Base-by-base conservation (phyloP, 192 early-diverging fungal genomes). In the Linnemannia elongata region DNA sequence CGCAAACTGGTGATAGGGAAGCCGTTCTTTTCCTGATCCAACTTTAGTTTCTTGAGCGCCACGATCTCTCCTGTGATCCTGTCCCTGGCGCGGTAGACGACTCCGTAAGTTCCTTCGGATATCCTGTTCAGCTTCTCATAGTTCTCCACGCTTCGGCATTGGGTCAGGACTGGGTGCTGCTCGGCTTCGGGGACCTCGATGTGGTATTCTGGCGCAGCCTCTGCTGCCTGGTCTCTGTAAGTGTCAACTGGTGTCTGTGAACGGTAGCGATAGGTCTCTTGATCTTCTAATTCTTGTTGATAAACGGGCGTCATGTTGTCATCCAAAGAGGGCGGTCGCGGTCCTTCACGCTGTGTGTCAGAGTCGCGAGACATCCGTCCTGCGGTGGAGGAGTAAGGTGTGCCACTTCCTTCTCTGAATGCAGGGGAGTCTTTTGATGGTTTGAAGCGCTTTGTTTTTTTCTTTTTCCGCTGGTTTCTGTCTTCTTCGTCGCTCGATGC, bases 111-210 rank as follows among this genome's bases (percentile, higher is more conserved):
- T 30, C 98, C 98, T 80, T 99, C 98, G 75, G 97, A 97, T 75
- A 99, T 99, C 60, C 96, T 93, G 90, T 99, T 99, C 44, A 99
- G 92, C 75, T 96, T 96, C 82, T 98, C 96, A 90, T 97, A 99
- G 73, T 92, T 91, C 75, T 97, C 95, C 1, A 97, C 96, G 73
- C 84, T 90, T 8, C 96, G 93, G 77, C 96, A 97, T 41, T 87
- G 82, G 36, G 83, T 54, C 13, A 96, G 85, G 52, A 91, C 87
- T 13, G 92, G 92, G 22, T 91, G 86, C 30, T 76, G 69, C 44
- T 92, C 89, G 9, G 33, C 30, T 22, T 86, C 79, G 0, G 84
- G 84, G 6, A 86, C 60, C 8, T 27, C 44, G 60, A 86, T 77
- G 22, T 80, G 78, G 52, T 86, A 86, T 45, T 76, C 79, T 24